Evolutionary conservation across 495 filamentous ascomycete genomes (phyloP).

Genomic region (Lasiosphaeria hispida): DNA sequence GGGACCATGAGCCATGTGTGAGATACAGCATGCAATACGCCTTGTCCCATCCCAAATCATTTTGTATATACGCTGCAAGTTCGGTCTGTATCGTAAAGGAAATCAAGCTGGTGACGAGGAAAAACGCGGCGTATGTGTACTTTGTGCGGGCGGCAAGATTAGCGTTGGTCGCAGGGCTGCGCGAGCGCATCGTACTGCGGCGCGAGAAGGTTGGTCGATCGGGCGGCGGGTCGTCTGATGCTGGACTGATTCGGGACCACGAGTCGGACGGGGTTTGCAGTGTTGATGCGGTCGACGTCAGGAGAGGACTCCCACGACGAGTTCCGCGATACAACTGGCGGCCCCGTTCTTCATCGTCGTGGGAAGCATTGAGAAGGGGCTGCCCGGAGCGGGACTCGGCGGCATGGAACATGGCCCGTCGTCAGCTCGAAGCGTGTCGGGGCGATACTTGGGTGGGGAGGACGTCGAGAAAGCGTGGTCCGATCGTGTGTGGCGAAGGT

Average conservation of each 20-base stretch:
- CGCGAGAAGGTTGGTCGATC: constrained; percentile 17
- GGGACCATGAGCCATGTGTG: constrained; percentile 87
- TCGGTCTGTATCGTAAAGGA: constrained; percentile 89
- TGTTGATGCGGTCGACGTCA: background rate
- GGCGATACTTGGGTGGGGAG: too few relatives aligned
- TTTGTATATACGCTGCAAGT: constrained; percentile 89
- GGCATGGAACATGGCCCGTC: constrained; percentile 17
- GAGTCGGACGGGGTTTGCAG: background rate
- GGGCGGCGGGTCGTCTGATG: background rate
- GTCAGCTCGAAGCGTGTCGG: background rate
- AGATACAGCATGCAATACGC: constrained; percentile 98
- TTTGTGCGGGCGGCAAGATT: constrained; percentile 62
- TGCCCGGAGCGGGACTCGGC: constrained; percentile 12
- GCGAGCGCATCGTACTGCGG: constrained; percentile 25
- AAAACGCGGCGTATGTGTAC: constrained; percentile 82
- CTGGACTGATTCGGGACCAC: background rate
- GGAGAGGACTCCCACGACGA: constrained; percentile 11
- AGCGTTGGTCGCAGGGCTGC: constrained; percentile 42
- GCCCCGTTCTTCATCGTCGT: constrained; percentile 16
- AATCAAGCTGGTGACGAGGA: constrained; percentile 74
- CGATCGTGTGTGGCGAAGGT: background rate
- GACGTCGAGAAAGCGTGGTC: background rate
- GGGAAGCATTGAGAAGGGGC: constrained; percentile 13
- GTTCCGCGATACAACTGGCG: constrained; percentile 7
- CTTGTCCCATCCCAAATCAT: constrained; percentile 87